A percentile compares a stretch with the other conserved stretches of the same genome.
Conservation (phyloP, 257 asterid species). For the Sherardia arvensis region DNA sequence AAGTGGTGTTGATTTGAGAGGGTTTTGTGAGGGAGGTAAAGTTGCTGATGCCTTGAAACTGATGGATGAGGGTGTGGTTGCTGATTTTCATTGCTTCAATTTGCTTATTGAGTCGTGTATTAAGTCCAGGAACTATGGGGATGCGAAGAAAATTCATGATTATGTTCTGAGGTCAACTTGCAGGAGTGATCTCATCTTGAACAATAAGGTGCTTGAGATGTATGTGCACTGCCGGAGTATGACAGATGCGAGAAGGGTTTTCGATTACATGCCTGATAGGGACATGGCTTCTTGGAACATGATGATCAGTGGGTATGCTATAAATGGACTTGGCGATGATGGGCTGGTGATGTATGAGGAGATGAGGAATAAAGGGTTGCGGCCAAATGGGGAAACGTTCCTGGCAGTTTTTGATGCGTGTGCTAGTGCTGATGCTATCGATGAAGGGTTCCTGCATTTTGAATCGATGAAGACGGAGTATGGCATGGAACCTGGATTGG, state of each 20-base stretch:
- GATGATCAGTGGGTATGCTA: slow-evolving; percentile 74
- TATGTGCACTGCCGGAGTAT: slow-evolving; percentile 78
- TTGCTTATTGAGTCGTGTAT: slow-evolving; percentile 64
- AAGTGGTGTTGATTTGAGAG: slow-evolving; percentile 41
- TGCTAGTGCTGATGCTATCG: slow-evolving; percentile 90
- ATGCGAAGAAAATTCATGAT: slow-evolving; percentile 86
- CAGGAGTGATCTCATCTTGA: slow-evolving; percentile 56
- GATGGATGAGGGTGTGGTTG: slow-evolving; percentile 65
- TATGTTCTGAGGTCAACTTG: slow-evolving; percentile 67
- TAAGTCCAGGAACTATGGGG: slow-evolving; percentile 65
- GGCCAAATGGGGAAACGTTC: slow-evolving; percentile 55
- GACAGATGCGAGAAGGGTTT: slow-evolving; percentile 79
- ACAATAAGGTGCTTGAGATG: slow-evolving; percentile 70
- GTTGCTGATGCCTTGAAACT: slow-evolving; percentile 72
- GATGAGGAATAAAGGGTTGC: slow-evolving; percentile 59
- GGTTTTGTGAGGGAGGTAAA: slow-evolving; percentile 63
- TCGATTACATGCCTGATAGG: slow-evolving; percentile 88
- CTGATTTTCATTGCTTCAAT: slow-evolving; percentile 55
- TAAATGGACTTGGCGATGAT: slow-evolving; percentile 80
- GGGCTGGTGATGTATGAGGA: slow-evolving; percentile 78
- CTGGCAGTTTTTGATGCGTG: slow-evolving; percentile 84
- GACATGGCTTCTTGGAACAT: slow-evolving; percentile 85
- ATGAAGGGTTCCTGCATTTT: slow-evolving; percentile 78
- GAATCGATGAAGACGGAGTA: slow-evolving; percentile 67
- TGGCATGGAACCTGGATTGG: slow-evolving; percentile 55